Evolutionary conservation across 495 filamentous ascomycete genomes (phyloP).

Genomic region (Penicillium verhagenii): DNA sequence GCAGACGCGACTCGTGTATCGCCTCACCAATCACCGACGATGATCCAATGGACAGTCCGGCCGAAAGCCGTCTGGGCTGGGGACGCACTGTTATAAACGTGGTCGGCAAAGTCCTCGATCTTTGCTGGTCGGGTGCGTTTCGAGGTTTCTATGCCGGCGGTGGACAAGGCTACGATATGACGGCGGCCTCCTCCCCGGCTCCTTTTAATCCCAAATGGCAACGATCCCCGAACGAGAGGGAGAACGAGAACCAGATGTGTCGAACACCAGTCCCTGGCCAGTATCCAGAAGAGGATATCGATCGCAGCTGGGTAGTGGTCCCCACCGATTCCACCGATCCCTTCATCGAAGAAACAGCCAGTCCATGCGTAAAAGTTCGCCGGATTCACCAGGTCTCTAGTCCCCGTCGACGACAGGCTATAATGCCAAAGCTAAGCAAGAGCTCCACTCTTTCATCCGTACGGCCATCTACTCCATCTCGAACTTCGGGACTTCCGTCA

Average conservation of each 20-base stretch:
- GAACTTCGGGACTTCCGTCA: slow-evolving; percentile 26
- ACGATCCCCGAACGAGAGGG: slow-evolving; percentile 7
- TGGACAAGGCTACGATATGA: slow-evolving; percentile 63
- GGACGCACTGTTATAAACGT: slow-evolving; percentile 52
- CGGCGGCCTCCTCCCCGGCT: slow-evolving; percentile 13
- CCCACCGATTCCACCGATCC: slow-evolving; percentile 32
- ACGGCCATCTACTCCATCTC: slow-evolving; percentile 42
- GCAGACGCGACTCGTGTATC: slow-evolving; percentile 35
- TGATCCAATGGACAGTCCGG: slow-evolving; percentile 10
- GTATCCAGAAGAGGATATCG: slow-evolving; percentile 53
- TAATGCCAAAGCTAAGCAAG: slow-evolving; percentile 27
- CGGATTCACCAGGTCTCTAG: slow-evolving; percentile 25
- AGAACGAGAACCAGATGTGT: slow-evolving; percentile 22
- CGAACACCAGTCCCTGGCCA: slow-evolving; percentile 27
- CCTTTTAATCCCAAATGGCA: slow-evolving; percentile 29
- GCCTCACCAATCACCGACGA: slow-evolving; percentile 22
- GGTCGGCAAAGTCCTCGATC: slow-evolving; percentile 78
- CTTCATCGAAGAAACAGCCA: slow-evolving; percentile 14
- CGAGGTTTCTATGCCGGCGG: slow-evolving; percentile 83
- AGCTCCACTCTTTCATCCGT: slow-evolving; percentile 25
- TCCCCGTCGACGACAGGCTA: slow-evolving; percentile 28
- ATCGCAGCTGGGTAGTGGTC: slow-evolving; percentile 77
- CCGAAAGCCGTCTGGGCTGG: slow-evolving; percentile 34
- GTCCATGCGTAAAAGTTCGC: slow-evolving; percentile 21
- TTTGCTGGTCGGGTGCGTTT: slow-evolving; percentile 73